Evolutionary conservation across 2,329 filamentous ascomycete genomes (phyloP).

Genomic region (Fusarium heterosporum): DNA sequence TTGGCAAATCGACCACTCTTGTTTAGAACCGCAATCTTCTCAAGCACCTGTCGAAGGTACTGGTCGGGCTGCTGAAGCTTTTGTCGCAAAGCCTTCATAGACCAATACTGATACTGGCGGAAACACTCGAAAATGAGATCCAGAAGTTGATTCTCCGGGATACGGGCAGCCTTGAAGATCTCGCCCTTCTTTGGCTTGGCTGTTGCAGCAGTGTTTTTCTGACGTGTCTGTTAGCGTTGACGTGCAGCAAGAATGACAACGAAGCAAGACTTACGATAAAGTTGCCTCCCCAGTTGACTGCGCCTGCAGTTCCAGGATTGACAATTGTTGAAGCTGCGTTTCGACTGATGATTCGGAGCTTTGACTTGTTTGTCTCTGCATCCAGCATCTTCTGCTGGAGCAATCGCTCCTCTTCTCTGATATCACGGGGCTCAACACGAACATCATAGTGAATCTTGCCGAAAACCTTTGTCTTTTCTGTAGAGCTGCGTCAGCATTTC

Average conservation of each 20-base stretch:
- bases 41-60: conserved; percentile 88
- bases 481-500: conserved; percentile 38
- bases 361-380: conserved; percentile 62
- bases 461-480: conserved; percentile 82
- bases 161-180: conserved; percentile 85
- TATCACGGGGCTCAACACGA: conserved; percentile 77
- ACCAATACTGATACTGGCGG: conserved; percentile 89
- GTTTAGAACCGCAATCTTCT: conserved; percentile 84
- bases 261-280: conserved; percentile 69
- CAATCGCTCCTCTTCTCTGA: conserved; percentile 74
- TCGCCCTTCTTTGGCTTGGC: conserved; percentile 73
- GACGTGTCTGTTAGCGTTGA: conserved; percentile 38
- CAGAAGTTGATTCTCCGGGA: conserved; percentile 87
- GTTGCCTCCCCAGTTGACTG: conserved; percentile 55
- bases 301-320: conserved; percentile 63
- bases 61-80: conserved; percentile 87
- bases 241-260: background rate
- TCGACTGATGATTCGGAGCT: conserved; percentile 63
- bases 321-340: conserved; percentile 64
- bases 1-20: conserved; percentile 87
- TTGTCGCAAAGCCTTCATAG: conserved; percentile 86
- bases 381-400: conserved; percentile 68
- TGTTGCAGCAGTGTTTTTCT: conserved; percentile 65
- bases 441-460: conserved; percentile 82
- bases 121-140: conserved; percentile 88